Conservation (phyloP, 768 basidiomycete genomes). For the Lactarius indigo region DNA sequence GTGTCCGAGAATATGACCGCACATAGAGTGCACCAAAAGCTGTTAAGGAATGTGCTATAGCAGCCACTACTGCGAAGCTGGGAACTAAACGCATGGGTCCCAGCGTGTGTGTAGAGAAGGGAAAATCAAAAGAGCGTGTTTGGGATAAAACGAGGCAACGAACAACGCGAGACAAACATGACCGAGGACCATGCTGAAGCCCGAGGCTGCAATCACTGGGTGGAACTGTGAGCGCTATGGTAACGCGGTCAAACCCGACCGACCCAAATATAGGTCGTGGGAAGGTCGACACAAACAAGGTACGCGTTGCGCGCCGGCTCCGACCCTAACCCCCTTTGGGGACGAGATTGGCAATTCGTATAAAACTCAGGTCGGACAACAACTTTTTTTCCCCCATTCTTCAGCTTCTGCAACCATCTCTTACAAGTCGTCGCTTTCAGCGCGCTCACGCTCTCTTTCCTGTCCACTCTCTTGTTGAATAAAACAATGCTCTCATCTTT, state of each 20-base stretch:
- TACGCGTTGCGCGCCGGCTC: not conserved
- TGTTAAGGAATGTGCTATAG: not conserved
- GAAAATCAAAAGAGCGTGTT: not conserved
- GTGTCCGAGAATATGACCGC: not conserved
- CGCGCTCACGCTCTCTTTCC: constrained; percentile 20
- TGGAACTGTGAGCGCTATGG: constrained; percentile 1
- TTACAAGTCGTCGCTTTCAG: constrained; percentile 3
- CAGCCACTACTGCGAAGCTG: not conserved
- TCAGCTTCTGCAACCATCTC: not conserved
- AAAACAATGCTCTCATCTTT: constrained; percentile 24
- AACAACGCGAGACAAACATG: not conserved
- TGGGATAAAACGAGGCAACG: not conserved
- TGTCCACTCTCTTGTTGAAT: constrained; percentile 15
- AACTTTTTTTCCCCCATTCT: not conserved
- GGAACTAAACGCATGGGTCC: constrained; percentile 10
- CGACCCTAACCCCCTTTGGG: not conserved
- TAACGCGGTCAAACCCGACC: not conserved
- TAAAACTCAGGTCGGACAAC: not conserved
- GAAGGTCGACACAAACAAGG: not conserved
- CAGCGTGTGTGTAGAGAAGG: not conserved
- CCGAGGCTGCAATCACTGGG: not conserved
- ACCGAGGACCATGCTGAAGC: not conserved
- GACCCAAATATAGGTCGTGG: not conserved
- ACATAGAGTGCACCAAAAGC: constrained; percentile 21
- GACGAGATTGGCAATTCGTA: not conserved